A percentile compares a stretch with the other conserved stretches of the same genome.
Conservation (phyloP, 1,139 yeast genomes). For the Hyphopichia burtonii region DNA sequence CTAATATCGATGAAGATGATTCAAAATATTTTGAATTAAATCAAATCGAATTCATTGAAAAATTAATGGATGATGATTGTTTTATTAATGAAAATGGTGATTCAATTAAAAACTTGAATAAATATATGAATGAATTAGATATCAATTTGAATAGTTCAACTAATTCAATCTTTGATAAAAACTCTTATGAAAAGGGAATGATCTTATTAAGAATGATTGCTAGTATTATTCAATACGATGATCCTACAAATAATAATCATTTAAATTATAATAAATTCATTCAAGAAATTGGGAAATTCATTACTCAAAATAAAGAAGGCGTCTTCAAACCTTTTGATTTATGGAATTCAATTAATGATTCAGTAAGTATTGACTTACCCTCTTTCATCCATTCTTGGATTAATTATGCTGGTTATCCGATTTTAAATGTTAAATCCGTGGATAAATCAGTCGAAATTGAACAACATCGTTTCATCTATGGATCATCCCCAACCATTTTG, state of each 20-base stretch:
- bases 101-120: constrained; percentile 21
- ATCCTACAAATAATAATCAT: constrained; percentile 13
- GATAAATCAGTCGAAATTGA: constrained; percentile 33
- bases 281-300: constrained; percentile 40
- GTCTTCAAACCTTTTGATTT: constrained; percentile 55
- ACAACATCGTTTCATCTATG: constrained; percentile 52
- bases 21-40: constrained; percentile 28
- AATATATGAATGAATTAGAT: constrained; percentile 26
- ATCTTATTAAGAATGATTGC: constrained; percentile 56
- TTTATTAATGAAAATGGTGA: constrained; percentile 20
- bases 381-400: constrained; percentile 59
- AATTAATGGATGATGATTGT: constrained; percentile 42
- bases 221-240: constrained; percentile 38
- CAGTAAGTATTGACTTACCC: constrained; percentile 30
- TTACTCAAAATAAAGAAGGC: constrained; percentile 32
- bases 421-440: constrained; percentile 37
- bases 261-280: constrained; percentile 28
- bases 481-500: constrained; percentile 20
- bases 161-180: constrained; percentile 44
- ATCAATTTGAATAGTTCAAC: constrained; percentile 43
- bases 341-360: constrained; percentile 45
- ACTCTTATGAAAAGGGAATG: constrained; percentile 66
- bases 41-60: constrained; percentile 34
- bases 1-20: constrained; percentile 25
- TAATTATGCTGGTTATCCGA: constrained; percentile 58